Percentiles rank a stretch among this genome's conserved stretches.
phyloP scores from a whole-genome alignment of 140 eudicot genomes.

The Bidens hawaiensis region DNA sequence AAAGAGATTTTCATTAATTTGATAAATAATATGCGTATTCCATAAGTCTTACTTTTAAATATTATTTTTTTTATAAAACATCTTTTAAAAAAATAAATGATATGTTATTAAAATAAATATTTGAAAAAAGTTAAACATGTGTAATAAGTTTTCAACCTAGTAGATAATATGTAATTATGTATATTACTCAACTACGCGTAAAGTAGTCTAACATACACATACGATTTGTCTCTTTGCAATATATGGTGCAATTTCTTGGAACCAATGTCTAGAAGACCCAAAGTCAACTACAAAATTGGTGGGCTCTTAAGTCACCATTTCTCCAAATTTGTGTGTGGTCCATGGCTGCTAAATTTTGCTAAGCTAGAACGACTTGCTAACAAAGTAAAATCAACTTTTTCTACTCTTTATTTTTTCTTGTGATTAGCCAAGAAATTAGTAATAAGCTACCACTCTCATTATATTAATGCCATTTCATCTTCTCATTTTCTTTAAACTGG shows the following conservation, averaged over 20 bases:
- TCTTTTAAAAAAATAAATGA: too few relatives aligned
- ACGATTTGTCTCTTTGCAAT: too few relatives aligned
- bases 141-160: too few relatives aligned
- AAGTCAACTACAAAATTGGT: not conserved
- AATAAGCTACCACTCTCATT: not conserved
- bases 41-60: too few relatives aligned
- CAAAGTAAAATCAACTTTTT: not conserved
- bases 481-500: not conserved
- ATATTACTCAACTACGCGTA: too few relatives aligned
- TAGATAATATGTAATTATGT: too few relatives aligned
- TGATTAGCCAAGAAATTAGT: not conserved
- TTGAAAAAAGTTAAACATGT: too few relatives aligned
- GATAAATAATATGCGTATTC: too few relatives aligned
- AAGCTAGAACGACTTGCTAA: not conserved
- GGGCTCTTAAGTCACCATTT: not conserved
- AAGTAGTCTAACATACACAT: too few relatives aligned
- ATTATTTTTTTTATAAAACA: too few relatives aligned
- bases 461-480: not conserved
- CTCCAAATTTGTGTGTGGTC: not conserved
- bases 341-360: not conserved
- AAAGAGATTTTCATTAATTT: too few relatives aligned
- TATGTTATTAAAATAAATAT: too few relatives aligned
- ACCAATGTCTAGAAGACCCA: not conserved
- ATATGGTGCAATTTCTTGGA: not conserved
- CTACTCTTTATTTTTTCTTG: not conserved